These are phyloP conservation scores for Aspergillus intermedius DNA, from an alignment of 2,329 filamentous ascomycete genomes.

Conservation along the genomic window DNA sequence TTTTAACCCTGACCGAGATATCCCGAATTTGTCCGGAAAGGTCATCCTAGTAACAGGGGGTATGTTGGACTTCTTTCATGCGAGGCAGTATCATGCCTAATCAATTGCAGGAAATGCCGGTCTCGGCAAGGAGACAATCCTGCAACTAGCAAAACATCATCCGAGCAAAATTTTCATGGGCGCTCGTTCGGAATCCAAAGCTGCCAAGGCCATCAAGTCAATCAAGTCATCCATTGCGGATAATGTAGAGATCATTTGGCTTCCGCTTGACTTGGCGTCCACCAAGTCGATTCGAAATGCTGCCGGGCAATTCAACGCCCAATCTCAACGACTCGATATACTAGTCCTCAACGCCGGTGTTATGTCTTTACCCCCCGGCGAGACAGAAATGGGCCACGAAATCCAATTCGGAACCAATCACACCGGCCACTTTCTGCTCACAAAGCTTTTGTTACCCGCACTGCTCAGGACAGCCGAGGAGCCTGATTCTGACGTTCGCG, in stretches of 20 bases:
- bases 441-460: conserved; percentile 26
- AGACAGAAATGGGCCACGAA: conserved; percentile 31
- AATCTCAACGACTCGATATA: conserved; percentile 25
- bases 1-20: no score
- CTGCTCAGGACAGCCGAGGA: conserved; percentile 20
- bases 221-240: conserved; percentile 10
- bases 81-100: neutral
- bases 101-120: conserved; percentile 37
- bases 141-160: conserved; percentile 37
- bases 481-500: conserved; percentile 19
- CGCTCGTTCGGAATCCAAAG: conserved; percentile 24
- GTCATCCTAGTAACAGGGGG: neutral
- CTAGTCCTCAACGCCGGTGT: conserved; percentile 39
- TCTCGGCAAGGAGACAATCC: conserved; percentile 40
- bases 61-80: neutral
- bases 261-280: conserved; percentile 39
- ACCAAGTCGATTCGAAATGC: conserved; percentile 35
- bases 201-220: conserved; percentile 14
- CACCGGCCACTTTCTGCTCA: conserved; percentile 34
- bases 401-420: conserved; percentile 37
- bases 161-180: conserved; percentile 33
- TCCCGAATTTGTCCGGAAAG: no score
- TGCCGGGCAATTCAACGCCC: conserved; percentile 25
- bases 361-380: conserved; percentile 32
- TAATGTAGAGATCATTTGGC: conserved; percentile 14